phyloP scores from a whole-genome alignment of 1,284 basidiomycete species.

The Rhodofomes roseus region DNA sequence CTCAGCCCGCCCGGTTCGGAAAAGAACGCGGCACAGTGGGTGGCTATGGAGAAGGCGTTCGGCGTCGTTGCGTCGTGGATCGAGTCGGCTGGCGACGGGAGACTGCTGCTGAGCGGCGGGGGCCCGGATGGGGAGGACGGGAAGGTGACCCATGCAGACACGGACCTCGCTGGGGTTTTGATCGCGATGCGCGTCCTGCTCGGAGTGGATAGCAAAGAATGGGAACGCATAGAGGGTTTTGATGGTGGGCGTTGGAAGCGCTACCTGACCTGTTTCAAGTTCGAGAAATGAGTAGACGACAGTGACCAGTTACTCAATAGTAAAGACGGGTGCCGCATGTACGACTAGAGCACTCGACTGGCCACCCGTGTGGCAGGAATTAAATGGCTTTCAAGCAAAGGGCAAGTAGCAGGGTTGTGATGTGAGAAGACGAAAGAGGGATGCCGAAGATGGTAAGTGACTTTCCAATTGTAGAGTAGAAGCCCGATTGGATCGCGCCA shows the following conservation, averaged over 20 bases:
- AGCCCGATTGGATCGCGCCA: no score
- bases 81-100: slow-evolving; percentile 13
- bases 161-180: slow-evolving; percentile 28
- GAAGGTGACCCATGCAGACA: slow-evolving; percentile 33
- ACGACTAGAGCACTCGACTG: no score
- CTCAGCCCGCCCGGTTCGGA: slow-evolving; percentile 7
- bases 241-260: slow-evolving; percentile 36
- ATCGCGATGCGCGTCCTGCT: slow-evolving; percentile 29
- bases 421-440: no score
- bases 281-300: slow-evolving; percentile 23
- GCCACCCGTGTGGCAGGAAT: no score
- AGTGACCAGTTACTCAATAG: not conserved
- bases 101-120: slow-evolving; percentile 23
- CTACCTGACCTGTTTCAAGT: slow-evolving; percentile 31
- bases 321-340: no score
- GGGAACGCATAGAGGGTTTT: slow-evolving; percentile 33
- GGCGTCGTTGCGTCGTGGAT: not conserved
- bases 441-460: no score
- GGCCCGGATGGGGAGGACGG: not conserved
- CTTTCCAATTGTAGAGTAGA: no score
- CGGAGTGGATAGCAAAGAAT: slow-evolving; percentile 34
- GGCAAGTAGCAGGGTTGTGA: no score
- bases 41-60: not conserved
- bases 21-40: slow-evolving; percentile 13
- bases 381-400: no score